phyloP scores from a whole-genome alignment of 2,329 filamentous ascomycete genomes.

The Taxawa tesnikishii region DNA sequence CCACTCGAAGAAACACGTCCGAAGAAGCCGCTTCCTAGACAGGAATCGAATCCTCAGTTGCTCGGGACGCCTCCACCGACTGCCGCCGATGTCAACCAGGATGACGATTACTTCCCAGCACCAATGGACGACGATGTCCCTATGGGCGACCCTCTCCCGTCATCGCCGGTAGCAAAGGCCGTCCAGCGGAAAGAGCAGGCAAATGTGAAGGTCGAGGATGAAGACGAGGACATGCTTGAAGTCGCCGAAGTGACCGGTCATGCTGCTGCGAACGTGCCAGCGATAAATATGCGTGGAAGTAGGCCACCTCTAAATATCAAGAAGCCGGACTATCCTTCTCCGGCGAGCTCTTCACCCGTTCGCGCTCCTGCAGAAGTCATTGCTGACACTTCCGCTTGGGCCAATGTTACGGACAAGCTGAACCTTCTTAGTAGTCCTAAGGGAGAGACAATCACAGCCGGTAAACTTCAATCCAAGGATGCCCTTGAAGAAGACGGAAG shows the following conservation, averaged over 20 bases:
- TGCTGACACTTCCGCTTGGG: constrained; percentile 79
- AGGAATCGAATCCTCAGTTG: constrained; percentile 9
- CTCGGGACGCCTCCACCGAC: background rate
- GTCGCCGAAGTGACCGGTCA: constrained; percentile 63
- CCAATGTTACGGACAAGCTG: constrained; percentile 69
- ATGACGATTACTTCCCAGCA: constrained; percentile 38
- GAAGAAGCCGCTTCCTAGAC: constrained; percentile 11
- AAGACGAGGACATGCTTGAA: constrained; percentile 76
- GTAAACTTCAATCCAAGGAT: constrained; percentile 72
- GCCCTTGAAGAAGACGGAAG: constrained; percentile 91
- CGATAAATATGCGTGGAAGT: constrained; percentile 75
- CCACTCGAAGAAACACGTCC: constrained; percentile 42
- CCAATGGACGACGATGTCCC: constrained; percentile 64
- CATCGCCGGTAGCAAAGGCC: constrained; percentile 53
- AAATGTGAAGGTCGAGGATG: constrained; percentile 51
- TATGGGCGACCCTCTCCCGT: constrained; percentile 67
- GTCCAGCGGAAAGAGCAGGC: constrained; percentile 38
- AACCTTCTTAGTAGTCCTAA: constrained; percentile 74
- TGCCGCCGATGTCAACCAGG: constrained; percentile 5
- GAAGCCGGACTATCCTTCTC: constrained; percentile 57
- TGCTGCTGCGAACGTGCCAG: constrained; percentile 49
- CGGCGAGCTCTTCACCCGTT: constrained; percentile 63
- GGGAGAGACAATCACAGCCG: constrained; percentile 50
- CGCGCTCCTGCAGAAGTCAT: constrained; percentile 42
- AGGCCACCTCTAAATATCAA: constrained; percentile 64